Evolutionary conservation across 768 basidiomycete species (phyloP).

Genomic region (Terana coerulea): DNA sequence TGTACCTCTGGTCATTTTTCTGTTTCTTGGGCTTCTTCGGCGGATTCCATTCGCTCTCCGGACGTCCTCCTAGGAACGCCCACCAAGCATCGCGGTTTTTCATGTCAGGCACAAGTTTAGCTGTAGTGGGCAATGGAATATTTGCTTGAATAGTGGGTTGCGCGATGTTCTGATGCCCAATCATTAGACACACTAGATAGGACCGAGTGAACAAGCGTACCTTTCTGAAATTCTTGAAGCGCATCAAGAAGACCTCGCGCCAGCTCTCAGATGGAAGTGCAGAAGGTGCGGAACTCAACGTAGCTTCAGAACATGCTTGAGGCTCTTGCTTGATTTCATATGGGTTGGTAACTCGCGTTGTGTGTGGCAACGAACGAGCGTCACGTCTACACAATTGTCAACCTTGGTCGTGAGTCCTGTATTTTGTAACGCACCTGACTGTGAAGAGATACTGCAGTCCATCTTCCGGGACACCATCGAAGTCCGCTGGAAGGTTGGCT

Average conservation of each 20-base stretch:
- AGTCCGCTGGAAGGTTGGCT: conserved; percentile 72
- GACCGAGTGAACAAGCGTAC: conserved; percentile 32
- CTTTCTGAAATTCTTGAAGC: conserved; percentile 65
- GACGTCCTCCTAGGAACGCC: conserved; percentile 66
- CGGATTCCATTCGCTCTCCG: conserved; percentile 65
- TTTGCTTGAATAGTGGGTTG: conserved; percentile 57
- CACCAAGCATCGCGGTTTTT: conserved; percentile 78
- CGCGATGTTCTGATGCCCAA: conserved; percentile 49
- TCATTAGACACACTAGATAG: not conserved
- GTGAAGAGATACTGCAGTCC: conserved; percentile 80
- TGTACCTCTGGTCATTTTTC: conserved; percentile 17
- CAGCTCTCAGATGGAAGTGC: conserved; percentile 65
- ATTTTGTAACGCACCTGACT: conserved; percentile 52
- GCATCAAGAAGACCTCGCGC: conserved; percentile 51
- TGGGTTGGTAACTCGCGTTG: conserved; percentile 66
- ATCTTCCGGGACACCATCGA: conserved; percentile 60
- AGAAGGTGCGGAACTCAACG: conserved; percentile 18
- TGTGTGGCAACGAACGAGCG: conserved; percentile 57
- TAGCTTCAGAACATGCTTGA: conserved; percentile 1
- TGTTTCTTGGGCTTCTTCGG: conserved; percentile 35
- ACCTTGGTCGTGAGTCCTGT: not conserved
- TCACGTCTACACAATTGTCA: conserved; percentile 50
- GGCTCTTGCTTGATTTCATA: conserved; percentile 42
- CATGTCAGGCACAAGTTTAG: conserved; percentile 58
- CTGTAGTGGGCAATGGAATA: conserved; percentile 20